Conservation (phyloP, 768 basidiomycete species). For the Pilatotrama ljubarskyi region DNA sequence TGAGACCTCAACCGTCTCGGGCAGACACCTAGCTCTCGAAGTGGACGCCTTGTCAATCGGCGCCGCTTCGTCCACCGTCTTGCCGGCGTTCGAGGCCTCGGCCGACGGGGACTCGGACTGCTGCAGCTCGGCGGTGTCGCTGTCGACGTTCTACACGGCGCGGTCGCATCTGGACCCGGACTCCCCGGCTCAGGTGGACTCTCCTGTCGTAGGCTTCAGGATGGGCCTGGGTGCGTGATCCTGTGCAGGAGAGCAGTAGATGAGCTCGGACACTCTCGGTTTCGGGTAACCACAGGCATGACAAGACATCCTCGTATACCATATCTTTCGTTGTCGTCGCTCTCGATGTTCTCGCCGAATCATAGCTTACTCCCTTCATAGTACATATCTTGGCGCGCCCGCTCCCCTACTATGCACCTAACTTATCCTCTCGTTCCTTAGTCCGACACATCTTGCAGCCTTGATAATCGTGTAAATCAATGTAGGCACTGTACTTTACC, state of each 20-base stretch:
- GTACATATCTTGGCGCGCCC: neutral
- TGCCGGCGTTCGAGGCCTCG: neutral
- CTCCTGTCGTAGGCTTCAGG: neutral
- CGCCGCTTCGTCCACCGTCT: neutral
- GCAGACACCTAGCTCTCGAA: neutral
- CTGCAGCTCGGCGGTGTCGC: conserved; percentile 9
- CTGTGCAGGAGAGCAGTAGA: neutral
- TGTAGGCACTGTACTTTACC: neutral
- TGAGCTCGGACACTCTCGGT: too few relatives aligned
- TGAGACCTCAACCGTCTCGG: neutral
- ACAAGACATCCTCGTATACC: too few relatives aligned
- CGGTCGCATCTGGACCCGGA: conserved; percentile 3
- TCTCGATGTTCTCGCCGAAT: neutral
- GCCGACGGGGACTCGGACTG: neutral
- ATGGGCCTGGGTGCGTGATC: neutral
- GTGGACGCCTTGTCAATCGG: conserved; percentile 1
- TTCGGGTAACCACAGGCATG: neutral
- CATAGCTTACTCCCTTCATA: neutral
- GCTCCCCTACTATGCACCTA: neutral
- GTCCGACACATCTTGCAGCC: neutral
- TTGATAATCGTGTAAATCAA: neutral
- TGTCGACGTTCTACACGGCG: conserved; percentile 20
- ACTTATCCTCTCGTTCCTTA: conserved; percentile 1
- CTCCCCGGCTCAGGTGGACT: neutral
- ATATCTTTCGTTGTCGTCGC: neutral